phyloP scores from a whole-genome alignment of 805 yeast species.

The Kregervanrija fluxuum region DNA sequence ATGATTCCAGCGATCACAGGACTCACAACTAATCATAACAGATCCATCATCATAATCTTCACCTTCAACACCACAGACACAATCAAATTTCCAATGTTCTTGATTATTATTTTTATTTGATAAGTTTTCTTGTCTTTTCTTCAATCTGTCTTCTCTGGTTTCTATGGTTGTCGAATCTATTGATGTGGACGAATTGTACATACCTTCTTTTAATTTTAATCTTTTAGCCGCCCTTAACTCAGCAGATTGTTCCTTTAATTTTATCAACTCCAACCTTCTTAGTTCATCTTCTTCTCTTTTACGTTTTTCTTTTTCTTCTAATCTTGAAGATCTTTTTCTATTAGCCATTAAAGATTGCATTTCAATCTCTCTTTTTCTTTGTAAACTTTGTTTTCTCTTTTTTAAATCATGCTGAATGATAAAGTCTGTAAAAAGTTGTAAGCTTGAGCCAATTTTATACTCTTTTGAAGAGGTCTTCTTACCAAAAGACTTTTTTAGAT shows the following conservation, averaged over 20 bases:
- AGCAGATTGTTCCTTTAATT: slow-evolving; percentile 37
- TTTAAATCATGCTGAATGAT: slow-evolving; percentile 40
- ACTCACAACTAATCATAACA: slow-evolving; percentile 28
- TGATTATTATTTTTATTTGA: background rate
- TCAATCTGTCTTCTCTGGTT: slow-evolving; percentile 29
- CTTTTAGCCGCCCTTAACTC: slow-evolving; percentile 36
- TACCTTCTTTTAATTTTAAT: slow-evolving; percentile 24
- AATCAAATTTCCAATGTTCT: slow-evolving; percentile 32
- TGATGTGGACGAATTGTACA: slow-evolving; percentile 8
- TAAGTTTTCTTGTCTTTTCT: slow-evolving; percentile 10
- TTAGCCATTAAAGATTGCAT: slow-evolving; percentile 57
- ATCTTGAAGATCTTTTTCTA: slow-evolving; percentile 66
- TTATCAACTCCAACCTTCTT: slow-evolving; percentile 38
- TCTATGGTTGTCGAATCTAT: slow-evolving; percentile 9
- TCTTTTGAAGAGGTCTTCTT: slow-evolving; percentile 20
- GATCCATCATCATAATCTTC: slow-evolving; percentile 33
- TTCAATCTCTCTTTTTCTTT: slow-evolving; percentile 55
- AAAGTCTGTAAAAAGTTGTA: slow-evolving; percentile 28
- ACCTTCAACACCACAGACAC: slow-evolving; percentile 31
- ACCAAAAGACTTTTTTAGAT: slow-evolving; percentile 27
- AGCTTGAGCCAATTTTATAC: slow-evolving; percentile 22
- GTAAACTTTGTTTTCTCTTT: slow-evolving; percentile 45
- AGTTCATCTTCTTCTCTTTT: slow-evolving; percentile 47
- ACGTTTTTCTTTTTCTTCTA: slow-evolving; percentile 54
- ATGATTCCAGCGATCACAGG: slow-evolving; percentile 35